A percentile compares a stretch with the other conserved stretches of the same genome.
phyloP scores from a whole-genome alignment of 2,329 filamentous ascomycete genomes.

The Alternaria infectoria region DNA sequence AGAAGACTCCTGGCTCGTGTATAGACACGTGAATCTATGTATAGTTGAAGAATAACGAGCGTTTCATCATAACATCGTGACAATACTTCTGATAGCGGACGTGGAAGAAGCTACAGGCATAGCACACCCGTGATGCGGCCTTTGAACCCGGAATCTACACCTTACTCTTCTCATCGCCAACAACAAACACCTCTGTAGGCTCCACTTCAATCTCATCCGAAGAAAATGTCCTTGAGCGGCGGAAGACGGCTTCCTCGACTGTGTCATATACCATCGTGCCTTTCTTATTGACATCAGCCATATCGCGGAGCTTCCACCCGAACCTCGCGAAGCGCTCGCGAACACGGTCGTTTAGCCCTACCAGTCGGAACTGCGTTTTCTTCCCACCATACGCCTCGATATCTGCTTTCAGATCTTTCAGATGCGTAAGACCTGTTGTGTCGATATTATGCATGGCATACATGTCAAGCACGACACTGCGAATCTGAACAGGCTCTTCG shows the following conservation, averaged over 20 bases:
- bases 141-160: not conserved
- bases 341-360: slow-evolving; percentile 55
- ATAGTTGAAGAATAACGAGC: not conserved
- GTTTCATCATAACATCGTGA: not conserved
- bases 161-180: slow-evolving; percentile 27
- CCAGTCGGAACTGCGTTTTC: slow-evolving; percentile 56
- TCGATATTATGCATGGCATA: slow-evolving; percentile 60
- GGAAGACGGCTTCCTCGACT: slow-evolving; percentile 23
- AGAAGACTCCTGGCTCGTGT: not conserved
- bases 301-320: slow-evolving; percentile 38
- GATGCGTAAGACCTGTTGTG: slow-evolving; percentile 58
- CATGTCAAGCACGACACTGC: slow-evolving; percentile 61
- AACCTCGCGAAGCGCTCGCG: slow-evolving; percentile 40
- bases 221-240: slow-evolving; percentile 5
- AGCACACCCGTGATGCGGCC: not conserved
- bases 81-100: not conserved
- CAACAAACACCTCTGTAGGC: slow-evolving; percentile 21
- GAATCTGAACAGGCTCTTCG: slow-evolving; percentile 50
- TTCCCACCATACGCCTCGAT: slow-evolving; percentile 58
- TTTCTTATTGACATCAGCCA: slow-evolving; percentile 2
- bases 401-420: slow-evolving; percentile 58
- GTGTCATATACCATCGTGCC: slow-evolving; percentile 20
- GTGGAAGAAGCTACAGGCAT: not conserved
- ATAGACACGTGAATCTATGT: not conserved
- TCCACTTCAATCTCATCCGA: slow-evolving; percentile 18